Evolutionary conservation across 2,329 filamentous ascomycete genomes (phyloP).

Genomic region (Trichoderma lentiforme): DNA sequence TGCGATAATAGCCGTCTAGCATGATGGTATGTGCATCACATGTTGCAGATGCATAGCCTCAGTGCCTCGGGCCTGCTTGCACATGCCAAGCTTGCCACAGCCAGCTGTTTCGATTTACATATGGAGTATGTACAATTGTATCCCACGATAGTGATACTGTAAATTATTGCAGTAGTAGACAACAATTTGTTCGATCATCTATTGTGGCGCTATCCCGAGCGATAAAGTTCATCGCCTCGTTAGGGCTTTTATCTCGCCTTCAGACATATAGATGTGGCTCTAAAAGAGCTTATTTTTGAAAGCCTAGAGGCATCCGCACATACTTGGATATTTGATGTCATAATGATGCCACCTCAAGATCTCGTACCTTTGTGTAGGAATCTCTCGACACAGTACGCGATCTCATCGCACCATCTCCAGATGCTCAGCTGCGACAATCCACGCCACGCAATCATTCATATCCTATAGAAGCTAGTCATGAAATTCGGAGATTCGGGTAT

Average conservation of each 20-base stretch:
- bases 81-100: background rate
- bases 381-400: background rate
- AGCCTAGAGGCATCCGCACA: background rate
- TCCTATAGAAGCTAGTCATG: background rate
- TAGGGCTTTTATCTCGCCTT: background rate
- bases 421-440: background rate
- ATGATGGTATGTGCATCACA: background rate
- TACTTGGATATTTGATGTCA: background rate
- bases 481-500: background rate
- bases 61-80: background rate
- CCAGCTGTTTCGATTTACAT: background rate
- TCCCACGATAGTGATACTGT: background rate
- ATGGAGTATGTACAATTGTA: background rate
- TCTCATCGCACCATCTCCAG: background rate
- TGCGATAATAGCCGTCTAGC: background rate
- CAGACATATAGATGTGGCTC: background rate
- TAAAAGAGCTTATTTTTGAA: background rate
- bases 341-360: slow-evolving; percentile 3
- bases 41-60: background rate
- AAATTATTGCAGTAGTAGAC: background rate
- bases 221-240: background rate
- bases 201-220: background rate
- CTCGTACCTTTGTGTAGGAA: background rate
- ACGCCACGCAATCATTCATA: background rate
- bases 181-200: background rate